Evolutionary conservation across 2,329 filamentous ascomycete genomes (phyloP).

Genomic region (Cladosporium sp.): DNA sequence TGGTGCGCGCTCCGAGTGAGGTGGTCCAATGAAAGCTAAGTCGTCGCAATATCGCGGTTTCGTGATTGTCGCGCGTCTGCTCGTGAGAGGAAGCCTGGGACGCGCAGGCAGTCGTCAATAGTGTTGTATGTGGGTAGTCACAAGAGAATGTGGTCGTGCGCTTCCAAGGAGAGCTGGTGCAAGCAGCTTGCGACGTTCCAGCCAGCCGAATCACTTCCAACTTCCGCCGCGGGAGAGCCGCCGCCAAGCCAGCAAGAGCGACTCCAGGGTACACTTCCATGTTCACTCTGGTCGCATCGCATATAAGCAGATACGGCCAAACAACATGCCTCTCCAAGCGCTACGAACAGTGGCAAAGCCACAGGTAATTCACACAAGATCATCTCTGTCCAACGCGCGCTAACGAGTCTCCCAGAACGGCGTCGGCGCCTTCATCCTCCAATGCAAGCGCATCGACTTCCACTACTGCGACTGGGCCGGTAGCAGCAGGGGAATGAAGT

Average conservation of each 20-base stretch:
- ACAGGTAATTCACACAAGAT: slow-evolving; percentile 42
- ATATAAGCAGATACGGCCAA: slow-evolving; percentile 7
- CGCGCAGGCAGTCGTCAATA: not conserved
- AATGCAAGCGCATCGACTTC: slow-evolving; percentile 93
- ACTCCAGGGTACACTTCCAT: not conserved
- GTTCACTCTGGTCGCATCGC: not conserved
- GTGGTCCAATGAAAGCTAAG: not conserved
- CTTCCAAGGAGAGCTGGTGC: not conserved
- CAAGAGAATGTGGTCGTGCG: not conserved
- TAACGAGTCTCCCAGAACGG: slow-evolving; percentile 65
- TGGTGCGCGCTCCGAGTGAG: not conserved
- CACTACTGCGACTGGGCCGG: slow-evolving; percentile 97
- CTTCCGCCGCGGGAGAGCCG: not conserved
- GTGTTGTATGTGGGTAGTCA: not conserved
- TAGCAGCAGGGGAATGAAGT: slow-evolving; percentile 94
- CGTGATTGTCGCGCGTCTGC: not conserved
- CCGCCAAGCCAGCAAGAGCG: not conserved
- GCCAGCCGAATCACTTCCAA: not conserved
- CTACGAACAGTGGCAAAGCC: slow-evolving; percentile 53
- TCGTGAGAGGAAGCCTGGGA: not conserved
- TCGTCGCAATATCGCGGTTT: not conserved
- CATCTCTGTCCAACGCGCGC: not conserved
- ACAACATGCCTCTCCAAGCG: slow-evolving; percentile 45
- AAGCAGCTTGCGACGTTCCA: not conserved
- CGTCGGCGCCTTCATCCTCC: slow-evolving; percentile 91